Base-by-base conservation (phyloP, 1,139 yeast genomes). In the Hyphopichia wangnamkhiaoensis region DNA sequence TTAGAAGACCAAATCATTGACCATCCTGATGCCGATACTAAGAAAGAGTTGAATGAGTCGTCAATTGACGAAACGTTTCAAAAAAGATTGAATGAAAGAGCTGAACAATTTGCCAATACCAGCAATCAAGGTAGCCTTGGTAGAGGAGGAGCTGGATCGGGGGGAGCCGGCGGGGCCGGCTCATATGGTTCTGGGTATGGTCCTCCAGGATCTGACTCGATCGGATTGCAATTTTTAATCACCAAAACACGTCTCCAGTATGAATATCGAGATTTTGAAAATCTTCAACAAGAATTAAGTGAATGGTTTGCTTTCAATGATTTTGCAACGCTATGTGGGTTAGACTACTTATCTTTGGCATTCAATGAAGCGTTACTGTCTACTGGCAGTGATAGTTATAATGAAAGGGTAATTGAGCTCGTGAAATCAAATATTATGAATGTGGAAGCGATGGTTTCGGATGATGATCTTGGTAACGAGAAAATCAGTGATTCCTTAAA, bases 221-320 rank as follows among this genome's bases (percentile, higher is more conserved):
- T 30, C n/a, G 25, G 37, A 10, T 9, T 30, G 12, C 71, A 56
- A 37, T 68, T 69, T 38, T 52, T 70, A 27, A 52, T 64, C 15
- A 65, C 65, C 20, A 65, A 65, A 40, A 58, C 62, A 16, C 65
- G 62, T 39, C 52, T 85, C n/a, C 62, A 71, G 2, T 84, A 78
- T 60, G 57, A 65, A 2, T 65, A 73, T 43, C 39, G 53, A 10
- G 84, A 80, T 41, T 51, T 55, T 19, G 67, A 65, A 5, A 50
- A 56, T 0, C 59, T 82, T 20, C 56, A 56, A 10, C 58, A 61
- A 4, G 89, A 83, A 47, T 45, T 84, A 16, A 67, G 71, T 31
- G 84, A 82, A 37, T 84, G 94, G 94, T 84, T 84, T 50, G 67
- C 77, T 5, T 53, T 54, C 31, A 59, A 68, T 34, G 93, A 84